Percentiles rank a stretch among this genome's conserved stretches.
Evolutionary conservation across 1,284 basidiomycete species (phyloP).

Genomic region (Cutaneotrichosporon cyanovorans): DNA sequence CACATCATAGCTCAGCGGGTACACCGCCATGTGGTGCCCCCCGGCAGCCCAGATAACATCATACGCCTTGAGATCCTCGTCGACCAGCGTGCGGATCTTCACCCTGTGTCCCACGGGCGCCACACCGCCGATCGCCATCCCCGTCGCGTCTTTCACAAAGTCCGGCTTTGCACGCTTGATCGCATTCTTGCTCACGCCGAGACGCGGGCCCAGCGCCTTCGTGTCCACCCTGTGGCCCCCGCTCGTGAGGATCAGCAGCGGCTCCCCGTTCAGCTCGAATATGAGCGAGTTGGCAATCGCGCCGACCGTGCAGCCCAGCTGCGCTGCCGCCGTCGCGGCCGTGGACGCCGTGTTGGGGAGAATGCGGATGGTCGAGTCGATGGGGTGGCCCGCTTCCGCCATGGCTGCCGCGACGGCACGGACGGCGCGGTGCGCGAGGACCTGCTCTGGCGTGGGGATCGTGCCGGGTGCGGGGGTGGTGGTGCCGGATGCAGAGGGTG

Average conservation of each 20-base stretch:
- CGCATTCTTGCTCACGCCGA: constrained; percentile 5
- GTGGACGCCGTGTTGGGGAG: constrained; percentile 8
- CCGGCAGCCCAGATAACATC: constrained; percentile 8
- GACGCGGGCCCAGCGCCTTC: constrained; percentile 3
- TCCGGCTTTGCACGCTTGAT: constrained; percentile 11
- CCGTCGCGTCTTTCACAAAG: constrained; percentile 4
- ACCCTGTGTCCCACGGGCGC: constrained; percentile 5
- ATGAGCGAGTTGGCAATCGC: constrained; percentile 17
- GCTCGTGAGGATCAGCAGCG: constrained; percentile 10
- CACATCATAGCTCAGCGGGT: background rate
- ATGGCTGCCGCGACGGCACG: constrained; percentile 1
- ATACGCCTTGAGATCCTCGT: constrained; percentile 4
- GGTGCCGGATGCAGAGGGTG: background rate
- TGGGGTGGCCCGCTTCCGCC: background rate
- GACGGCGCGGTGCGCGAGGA: constrained; percentile 9
- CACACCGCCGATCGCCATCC: constrained; percentile 13
- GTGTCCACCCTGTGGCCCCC: constrained; percentile 11
- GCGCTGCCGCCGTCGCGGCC: constrained; percentile 9
- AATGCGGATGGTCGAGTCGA: background rate
- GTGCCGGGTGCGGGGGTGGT: background rate
- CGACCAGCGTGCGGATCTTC: constrained; percentile 8
- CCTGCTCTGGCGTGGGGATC: background rate
- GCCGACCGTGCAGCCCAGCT: constrained; percentile 3
- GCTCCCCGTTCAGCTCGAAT: constrained; percentile 2
- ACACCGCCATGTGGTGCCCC: constrained; percentile 12